These are phyloP conservation scores for Ceratocystis cubensis DNA, from an alignment of 2,329 filamentous ascomycete genomes.

Conservation along the genomic window DNA sequence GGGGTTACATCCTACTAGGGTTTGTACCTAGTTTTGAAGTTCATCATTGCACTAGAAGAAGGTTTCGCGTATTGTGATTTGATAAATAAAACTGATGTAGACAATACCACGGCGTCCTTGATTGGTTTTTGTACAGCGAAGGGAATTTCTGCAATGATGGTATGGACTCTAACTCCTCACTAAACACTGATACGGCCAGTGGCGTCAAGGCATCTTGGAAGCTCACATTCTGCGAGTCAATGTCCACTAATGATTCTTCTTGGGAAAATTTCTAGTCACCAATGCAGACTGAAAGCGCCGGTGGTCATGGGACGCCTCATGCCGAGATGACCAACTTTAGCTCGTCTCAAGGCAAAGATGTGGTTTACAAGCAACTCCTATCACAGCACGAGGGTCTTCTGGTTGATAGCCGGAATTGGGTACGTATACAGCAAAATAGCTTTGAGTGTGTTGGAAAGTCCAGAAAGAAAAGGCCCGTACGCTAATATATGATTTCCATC, in stretches of 20 bases:
- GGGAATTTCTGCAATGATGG: background rate
- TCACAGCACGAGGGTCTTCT: constrained; percentile 58
- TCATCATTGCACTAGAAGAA: background rate
- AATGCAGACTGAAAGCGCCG: background rate
- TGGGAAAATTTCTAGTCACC: background rate
- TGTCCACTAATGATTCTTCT: background rate
- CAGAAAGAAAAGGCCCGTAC: background rate
- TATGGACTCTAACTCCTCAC: background rate
- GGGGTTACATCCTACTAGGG: background rate
- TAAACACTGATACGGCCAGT: background rate
- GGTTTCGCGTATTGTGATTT: background rate
- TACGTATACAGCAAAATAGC: constrained; percentile 30
- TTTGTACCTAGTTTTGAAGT: background rate
- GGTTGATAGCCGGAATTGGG: constrained; percentile 67
- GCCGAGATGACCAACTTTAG: constrained; percentile 67
- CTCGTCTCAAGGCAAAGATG: constrained; percentile 51
- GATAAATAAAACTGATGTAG: background rate
- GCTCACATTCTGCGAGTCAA: background rate
- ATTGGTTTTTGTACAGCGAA: background rate
- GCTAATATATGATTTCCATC: background rate
- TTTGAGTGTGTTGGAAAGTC: no score
- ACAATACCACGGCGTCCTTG: background rate
- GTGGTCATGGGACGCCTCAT: constrained; percentile 32
- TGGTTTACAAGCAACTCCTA: constrained; percentile 62
- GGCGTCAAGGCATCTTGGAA: background rate